Conservation (phyloP, 192 early-diverging fungal genomes). For the Chytriomyces hyalinus region DNA sequence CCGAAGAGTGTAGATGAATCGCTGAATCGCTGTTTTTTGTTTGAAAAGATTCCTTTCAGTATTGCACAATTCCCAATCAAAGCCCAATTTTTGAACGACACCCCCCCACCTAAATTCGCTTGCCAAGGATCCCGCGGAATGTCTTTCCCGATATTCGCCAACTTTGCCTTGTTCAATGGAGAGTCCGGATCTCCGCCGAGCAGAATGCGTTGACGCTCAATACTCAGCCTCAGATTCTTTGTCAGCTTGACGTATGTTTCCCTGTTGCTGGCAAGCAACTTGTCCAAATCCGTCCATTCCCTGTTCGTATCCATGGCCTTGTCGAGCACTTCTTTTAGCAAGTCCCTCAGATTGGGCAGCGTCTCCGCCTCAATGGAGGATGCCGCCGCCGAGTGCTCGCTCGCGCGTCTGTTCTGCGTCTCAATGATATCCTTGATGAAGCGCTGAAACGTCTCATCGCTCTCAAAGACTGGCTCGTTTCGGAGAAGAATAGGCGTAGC, state of each 20-base stretch:
- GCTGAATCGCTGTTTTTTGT: constrained; percentile 40
- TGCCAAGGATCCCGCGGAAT: constrained; percentile 52
- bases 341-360: constrained; percentile 47
- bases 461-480: constrained; percentile 42
- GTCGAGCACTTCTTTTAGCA: constrained; percentile 42
- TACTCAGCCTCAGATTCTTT: constrained; percentile 26
- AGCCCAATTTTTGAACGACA: not conserved
- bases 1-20: constrained; percentile 47
- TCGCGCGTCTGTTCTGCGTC: constrained; percentile 33
- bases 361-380: constrained; percentile 47
- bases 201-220: constrained; percentile 34
- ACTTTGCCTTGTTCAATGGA: constrained; percentile 24
- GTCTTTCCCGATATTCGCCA: constrained; percentile 32
- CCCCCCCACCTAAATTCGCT: constrained; percentile 44
- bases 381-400: constrained; percentile 41
- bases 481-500: constrained; percentile 37
- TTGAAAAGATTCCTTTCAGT: not conserved
- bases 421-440: constrained; percentile 46
- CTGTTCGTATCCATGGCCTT: constrained; percentile 42
- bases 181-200: constrained; percentile 24
- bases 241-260: constrained; percentile 45
- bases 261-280: constrained; percentile 41
- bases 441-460: constrained; percentile 43
- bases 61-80: constrained; percentile 5
- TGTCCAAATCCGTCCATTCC: constrained; percentile 53